These are phyloP conservation scores for Phellinidium pouzarii DNA, from an alignment of 1,284 basidiomycete species.

Conservation along the genomic window DNA sequence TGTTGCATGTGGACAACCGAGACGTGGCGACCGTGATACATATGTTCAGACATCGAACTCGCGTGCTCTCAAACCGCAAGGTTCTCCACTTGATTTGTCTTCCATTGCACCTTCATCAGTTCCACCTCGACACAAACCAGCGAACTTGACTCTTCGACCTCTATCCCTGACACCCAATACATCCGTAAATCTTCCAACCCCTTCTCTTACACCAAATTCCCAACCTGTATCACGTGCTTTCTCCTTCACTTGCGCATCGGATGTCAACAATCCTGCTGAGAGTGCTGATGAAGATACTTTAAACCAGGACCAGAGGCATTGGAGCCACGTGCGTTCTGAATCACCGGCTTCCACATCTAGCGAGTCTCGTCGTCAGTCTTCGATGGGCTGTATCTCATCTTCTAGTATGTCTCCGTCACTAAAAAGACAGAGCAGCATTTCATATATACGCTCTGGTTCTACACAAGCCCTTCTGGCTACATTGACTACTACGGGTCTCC, in stretches of 20 bases:
- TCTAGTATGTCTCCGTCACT: constrained; percentile 20
- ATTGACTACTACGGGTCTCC: constrained; percentile 41
- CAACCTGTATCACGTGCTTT: constrained; percentile 42
- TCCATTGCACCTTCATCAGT: constrained; percentile 20
- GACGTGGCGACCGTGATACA: neutral
- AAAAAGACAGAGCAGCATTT: constrained; percentile 56
- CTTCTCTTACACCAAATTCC: constrained; percentile 42
- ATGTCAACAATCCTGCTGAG: constrained; percentile 20
- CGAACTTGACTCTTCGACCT: constrained; percentile 61
- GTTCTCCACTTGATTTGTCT: neutral
- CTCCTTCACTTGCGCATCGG: constrained; percentile 36
- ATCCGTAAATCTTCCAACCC: constrained; percentile 44
- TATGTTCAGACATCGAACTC: neutral
- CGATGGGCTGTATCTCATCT: constrained; percentile 20
- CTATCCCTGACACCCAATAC: constrained; percentile 51
- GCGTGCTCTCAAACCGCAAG: neutral
- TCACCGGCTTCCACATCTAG: constrained; percentile 2
- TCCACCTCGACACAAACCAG: constrained; percentile 48
- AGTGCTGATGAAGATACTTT: constrained; percentile 23
- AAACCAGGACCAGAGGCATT: constrained; percentile 14
- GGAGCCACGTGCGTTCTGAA: neutral
- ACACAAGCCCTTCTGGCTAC: constrained; percentile 32
- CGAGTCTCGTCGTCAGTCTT: constrained; percentile 6
- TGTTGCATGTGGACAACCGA: neutral
- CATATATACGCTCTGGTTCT: constrained; percentile 46